These are phyloP conservation scores for Phytomonas francai DNA, from an alignment of 208 protist genomes.

Conservation along the genomic window DNA sequence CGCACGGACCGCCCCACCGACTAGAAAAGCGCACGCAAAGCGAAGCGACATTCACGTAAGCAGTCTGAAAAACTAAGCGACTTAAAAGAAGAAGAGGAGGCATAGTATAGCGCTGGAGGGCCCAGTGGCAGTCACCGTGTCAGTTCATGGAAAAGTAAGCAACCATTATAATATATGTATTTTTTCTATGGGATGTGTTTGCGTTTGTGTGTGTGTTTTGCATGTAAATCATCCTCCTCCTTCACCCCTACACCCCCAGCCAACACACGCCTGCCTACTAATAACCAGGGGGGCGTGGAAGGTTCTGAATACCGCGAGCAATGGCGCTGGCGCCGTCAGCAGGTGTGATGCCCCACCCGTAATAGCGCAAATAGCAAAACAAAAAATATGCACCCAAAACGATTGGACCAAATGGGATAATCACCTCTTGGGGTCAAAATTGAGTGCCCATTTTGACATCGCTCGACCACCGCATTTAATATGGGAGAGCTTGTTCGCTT, in stretches of 20 bases:
- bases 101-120: background rate
- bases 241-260: no score
- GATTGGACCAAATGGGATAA: constrained; percentile 5
- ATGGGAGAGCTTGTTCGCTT: background rate
- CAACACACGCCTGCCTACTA: no score
- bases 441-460: background rate
- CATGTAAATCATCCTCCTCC: no score
- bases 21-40: background rate
- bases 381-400: constrained; percentile 55
- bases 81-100: background rate
- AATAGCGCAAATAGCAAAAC: constrained; percentile 60
- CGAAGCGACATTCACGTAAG: background rate
- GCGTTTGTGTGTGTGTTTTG: no score
- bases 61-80: background rate
- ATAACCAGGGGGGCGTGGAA: constrained; percentile 68
- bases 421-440: background rate
- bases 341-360: constrained; percentile 67
- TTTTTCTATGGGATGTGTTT: background rate
- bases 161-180: no score
- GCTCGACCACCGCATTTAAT: background rate
- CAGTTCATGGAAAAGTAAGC: background rate
- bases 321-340: constrained; percentile 59
- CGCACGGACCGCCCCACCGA: background rate
- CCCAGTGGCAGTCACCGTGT: background rate
- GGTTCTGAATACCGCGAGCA: constrained; percentile 62